Evolutionary conservation across 257 asterid genomes (phyloP), one percentile per base, ranked within the genome.

Genomic region (Primulina tabacum): DNA sequence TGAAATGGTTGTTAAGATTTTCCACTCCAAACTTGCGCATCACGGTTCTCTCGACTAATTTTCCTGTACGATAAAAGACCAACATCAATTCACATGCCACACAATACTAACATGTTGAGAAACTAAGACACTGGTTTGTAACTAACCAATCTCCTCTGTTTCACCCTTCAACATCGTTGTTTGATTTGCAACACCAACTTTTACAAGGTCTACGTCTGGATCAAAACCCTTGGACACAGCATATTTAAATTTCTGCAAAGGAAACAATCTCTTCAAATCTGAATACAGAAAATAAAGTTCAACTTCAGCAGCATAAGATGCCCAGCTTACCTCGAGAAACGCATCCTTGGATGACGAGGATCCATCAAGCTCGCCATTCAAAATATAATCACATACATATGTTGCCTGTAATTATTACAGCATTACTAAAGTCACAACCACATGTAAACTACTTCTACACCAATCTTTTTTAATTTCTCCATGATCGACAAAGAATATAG

Each of bases 91-190:
- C 17, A 37, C 26, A 59, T 38, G 59, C 67, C 35, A 28, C 52
- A 24, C 2, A 26, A 30, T 34, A 50, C 60, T 37, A 67, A 75
- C 32, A 53, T 24, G 75, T 34, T 38, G 65, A 50, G 59, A 64
- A 68, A 62, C 50, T 30, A 60, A 52, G 50, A 3, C 20, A 14
- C 72, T 30, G 35, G 65, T 50, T 7, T 8, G 69, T 7, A 72
- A 84, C 95, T 77, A 62, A 89, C 97, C 98, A 65, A 91, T 90
- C 38, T 94, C 97, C 81, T 94, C 99, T 18, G 97, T 94, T 85
- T 94, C 99, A 69, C 97, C 99, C 85, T 94, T 91, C 71, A 91
- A 81, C 99, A 89, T 94, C 9, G 99, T 94, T 55, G 99, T 94
- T 83, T 94, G 99, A 81, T 94, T 94, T n/a, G 99, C 99, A 78